A percentile compares a stretch with the other conserved stretches of the same genome.
Conservation (phyloP, 345 rosid species). For the Mallotus nudiflorus region DNA sequence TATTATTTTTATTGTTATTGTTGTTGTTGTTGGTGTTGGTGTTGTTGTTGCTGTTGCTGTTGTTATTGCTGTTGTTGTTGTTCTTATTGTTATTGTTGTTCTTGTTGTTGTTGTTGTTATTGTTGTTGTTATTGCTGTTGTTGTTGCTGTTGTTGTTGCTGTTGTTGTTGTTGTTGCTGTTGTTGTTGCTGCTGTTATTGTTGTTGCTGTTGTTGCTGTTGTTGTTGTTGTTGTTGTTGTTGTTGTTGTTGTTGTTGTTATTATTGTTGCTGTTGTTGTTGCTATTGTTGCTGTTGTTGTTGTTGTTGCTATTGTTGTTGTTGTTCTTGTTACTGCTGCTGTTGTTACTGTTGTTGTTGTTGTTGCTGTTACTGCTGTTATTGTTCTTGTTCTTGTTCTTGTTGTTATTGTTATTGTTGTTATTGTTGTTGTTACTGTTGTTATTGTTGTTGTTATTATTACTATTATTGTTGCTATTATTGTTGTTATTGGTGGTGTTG, state of each 20-base stretch:
- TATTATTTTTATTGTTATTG: neutral
- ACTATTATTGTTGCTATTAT: neutral
- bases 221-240: neutral
- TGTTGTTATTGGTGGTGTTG: neutral
- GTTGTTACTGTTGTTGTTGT: neutral
- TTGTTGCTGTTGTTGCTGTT: neutral
- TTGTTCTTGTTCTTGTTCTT: neutral
- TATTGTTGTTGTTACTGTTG: neutral
- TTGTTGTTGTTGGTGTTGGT: neutral
- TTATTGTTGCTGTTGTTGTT: neutral
- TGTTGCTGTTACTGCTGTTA: neutral
- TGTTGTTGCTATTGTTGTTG: neutral
- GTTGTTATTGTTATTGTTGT: neutral
- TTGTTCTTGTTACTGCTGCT: neutral
- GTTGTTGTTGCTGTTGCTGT: neutral
- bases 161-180: neutral
- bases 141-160: constrained; percentile 1
- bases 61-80: neutral
- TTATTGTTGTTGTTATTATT: neutral
- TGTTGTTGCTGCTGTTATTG: neutral
- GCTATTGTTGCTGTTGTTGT: neutral
- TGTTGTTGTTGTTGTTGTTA: neutral
- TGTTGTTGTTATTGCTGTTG: neutral
- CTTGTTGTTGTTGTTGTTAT: neutral
- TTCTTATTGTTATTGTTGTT: neutral